A percentile compares a stretch with the other conserved stretches of the same genome.
phyloP scores from a whole-genome alignment of 768 basidiomycete species.

The Steccherinum ochraceum region DNA sequence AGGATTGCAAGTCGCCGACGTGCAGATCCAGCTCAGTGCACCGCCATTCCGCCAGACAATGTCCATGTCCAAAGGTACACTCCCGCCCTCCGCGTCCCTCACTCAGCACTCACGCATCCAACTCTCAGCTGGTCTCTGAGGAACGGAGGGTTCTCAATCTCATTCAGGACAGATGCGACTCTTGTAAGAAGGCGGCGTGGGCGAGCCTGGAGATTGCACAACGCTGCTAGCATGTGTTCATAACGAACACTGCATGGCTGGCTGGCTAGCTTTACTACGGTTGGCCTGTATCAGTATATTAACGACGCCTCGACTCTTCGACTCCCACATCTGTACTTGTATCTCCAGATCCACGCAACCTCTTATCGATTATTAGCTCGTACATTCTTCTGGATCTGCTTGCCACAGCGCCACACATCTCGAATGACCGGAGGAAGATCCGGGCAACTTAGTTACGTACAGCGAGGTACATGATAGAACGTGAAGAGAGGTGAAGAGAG shows the following conservation, averaged over 20 bases:
- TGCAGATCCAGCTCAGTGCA: constrained; percentile 22
- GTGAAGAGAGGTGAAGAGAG: background rate
- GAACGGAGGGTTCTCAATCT: constrained; percentile 20
- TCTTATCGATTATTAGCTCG: background rate
- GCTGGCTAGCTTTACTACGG: background rate
- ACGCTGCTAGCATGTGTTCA: background rate
- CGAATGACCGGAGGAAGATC: background rate
- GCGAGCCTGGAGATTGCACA: constrained; percentile 14
- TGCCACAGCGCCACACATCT: background rate
- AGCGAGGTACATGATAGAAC: background rate
- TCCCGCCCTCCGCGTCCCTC: background rate
- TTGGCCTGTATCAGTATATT: background rate
- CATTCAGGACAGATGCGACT: constrained; percentile 21
- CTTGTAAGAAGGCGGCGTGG: constrained; percentile 20
- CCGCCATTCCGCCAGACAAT: constrained; percentile 17
- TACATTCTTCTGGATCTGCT: background rate
- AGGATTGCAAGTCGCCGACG: constrained; percentile 19
- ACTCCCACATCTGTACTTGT: background rate
- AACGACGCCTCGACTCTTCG: background rate
- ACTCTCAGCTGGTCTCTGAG: constrained; percentile 17
- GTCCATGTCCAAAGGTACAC: constrained; percentile 18
- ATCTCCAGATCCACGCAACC: background rate
- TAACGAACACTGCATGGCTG: background rate
- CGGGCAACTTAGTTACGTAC: background rate
- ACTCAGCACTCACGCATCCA: background rate